Percentiles rank a stretch among this genome's conserved stretches.
phyloP scores from a whole-genome alignment of 495 filamentous ascomycete genomes.

The Aspergillus leporis region DNA sequence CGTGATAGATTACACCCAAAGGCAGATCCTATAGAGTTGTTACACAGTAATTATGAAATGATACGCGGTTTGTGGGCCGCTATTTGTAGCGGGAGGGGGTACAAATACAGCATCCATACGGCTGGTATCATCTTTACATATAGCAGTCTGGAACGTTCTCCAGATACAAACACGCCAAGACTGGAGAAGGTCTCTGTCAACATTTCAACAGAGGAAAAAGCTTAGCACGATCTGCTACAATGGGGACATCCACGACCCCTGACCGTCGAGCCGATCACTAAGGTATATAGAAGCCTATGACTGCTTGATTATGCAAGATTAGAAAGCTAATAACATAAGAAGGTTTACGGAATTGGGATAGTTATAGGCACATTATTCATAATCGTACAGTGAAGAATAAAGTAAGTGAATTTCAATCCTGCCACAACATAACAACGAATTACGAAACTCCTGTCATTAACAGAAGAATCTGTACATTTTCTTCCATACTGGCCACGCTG shows the following conservation, averaged over 20 bases:
- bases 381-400: constrained; percentile 4
- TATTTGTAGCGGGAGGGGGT: neutral
- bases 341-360: neutral
- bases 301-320: neutral
- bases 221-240: constrained; percentile 1
- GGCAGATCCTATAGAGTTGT: neutral
- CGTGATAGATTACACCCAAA: constrained; percentile 15
- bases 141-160: constrained; percentile 9
- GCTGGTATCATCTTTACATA: neutral
- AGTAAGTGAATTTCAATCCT: neutral
- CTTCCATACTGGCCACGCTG: constrained; percentile 83
- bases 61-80: constrained; percentile 1
- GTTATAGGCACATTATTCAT: constrained; percentile 4
- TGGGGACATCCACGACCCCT: neutral
- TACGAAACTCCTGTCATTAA: constrained; percentile 23
- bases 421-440: neutral
- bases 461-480: constrained; percentile 63
- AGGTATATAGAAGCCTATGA: neutral
- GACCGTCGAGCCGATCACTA: neutral
- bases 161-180: constrained; percentile 14
- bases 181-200: constrained; percentile 7
- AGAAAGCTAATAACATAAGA: neutral
- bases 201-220: neutral
- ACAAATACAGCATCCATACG: neutral
- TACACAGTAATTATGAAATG: neutral